A percentile compares a stretch with the other conserved stretches of the same genome.
Evolutionary conservation across 2,329 filamentous ascomycete species (phyloP).

Genomic region (Xylariaceae sp.): DNA sequence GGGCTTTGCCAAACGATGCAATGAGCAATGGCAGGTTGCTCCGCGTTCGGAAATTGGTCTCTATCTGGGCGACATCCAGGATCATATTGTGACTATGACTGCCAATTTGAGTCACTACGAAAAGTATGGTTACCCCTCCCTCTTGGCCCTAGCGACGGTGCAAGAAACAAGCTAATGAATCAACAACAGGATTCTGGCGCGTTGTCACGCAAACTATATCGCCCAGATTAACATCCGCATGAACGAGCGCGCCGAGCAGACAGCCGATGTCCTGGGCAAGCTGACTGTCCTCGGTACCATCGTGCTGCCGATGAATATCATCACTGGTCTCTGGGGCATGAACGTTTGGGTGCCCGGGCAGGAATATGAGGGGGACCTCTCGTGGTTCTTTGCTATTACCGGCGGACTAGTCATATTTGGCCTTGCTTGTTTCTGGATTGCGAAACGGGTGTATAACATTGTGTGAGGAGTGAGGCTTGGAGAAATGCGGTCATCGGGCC

Average conservation of each 20-base stretch:
- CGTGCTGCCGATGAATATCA: conserved; percentile 97
- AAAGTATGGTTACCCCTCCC: conserved; percentile 57
- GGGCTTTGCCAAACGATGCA: conserved; percentile 96
- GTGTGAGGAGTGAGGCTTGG: conserved; percentile 16
- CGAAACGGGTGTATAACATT: conserved; percentile 79
- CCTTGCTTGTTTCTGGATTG: conserved; percentile 71
- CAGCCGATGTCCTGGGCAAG: conserved; percentile 89
- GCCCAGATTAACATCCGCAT: conserved; percentile 98
- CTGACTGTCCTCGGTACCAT: conserved; percentile 95
- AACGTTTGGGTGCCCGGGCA: conserved; percentile 96
- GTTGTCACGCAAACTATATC: conserved; percentile 95
- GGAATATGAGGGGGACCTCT: conserved; percentile 68
- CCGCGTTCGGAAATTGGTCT: conserved; percentile 94
- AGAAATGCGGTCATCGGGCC: neutral
- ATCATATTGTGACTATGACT: conserved; percentile 99
- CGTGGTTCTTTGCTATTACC: conserved; percentile 74
- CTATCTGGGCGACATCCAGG: conserved; percentile 96
- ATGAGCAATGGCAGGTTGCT: conserved; percentile 95
- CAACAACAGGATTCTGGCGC: conserved; percentile 67
- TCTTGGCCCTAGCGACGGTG: neutral
- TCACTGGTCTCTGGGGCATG: conserved; percentile 98
- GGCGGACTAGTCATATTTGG: conserved; percentile 76
- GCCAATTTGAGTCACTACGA: conserved; percentile 94
- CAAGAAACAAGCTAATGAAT: conserved; percentile 3
- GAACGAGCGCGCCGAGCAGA: conserved; percentile 96